phyloP scores from a whole-genome alignment of 2,329 filamentous ascomycete genomes.

The Ophiocordyceps camponoti-saundersi region DNA sequence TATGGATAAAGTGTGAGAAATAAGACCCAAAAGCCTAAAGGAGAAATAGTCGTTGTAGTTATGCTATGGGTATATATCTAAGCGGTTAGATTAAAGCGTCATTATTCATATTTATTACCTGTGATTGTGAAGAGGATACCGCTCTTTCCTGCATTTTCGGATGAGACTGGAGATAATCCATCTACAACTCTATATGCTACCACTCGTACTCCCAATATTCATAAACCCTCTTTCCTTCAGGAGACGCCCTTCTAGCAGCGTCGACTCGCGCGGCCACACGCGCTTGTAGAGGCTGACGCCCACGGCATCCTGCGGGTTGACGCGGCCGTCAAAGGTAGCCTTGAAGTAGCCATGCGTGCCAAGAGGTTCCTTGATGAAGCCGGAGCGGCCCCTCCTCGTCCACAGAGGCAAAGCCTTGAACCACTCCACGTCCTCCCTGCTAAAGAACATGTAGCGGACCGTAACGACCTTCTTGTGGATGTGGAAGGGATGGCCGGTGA shows the following conservation, averaged over 20 bases:
- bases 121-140: no score
- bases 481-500: slow-evolving; percentile 94
- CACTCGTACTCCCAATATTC: no score
- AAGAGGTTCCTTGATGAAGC: slow-evolving; percentile 83
- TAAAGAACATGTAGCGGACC: slow-evolving; percentile 99
- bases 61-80: no score
- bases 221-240: slow-evolving; percentile 14
- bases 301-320: slow-evolving; percentile 89
- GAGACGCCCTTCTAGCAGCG: slow-evolving; percentile 24
- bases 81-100: no score
- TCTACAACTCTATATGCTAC: not conserved
- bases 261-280: slow-evolving; percentile 60
- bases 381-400: slow-evolving; percentile 76
- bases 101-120: no score
- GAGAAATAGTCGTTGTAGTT: no score
- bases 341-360: slow-evolving; percentile 99
- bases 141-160: no score
- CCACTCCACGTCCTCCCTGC: slow-evolving; percentile 85
- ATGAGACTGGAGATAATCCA: no score
- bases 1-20: no score
- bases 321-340: slow-evolving; percentile 87
- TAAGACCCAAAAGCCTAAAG: no score
- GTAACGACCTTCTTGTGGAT: slow-evolving; percentile 98
- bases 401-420: slow-evolving; percentile 93
- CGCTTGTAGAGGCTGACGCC: slow-evolving; percentile 81